A percentile compares a stretch with the other conserved stretches of the same genome.
Evolutionary conservation across 2,329 filamentous ascomycete species (phyloP).

Genomic region (Neofusicoccum umdonicola): DNA sequence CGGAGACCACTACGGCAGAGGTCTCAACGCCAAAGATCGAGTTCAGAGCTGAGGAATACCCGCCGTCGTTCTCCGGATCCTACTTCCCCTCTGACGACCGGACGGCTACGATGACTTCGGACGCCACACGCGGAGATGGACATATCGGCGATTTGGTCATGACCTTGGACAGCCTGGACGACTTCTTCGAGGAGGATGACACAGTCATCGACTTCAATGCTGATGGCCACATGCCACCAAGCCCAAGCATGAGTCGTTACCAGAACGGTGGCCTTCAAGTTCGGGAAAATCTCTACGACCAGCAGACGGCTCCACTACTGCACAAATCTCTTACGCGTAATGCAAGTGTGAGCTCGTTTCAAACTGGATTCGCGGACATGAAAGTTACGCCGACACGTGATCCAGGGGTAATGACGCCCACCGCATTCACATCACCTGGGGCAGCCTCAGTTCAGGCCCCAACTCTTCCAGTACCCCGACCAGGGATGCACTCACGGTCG

Average conservation of each 20-base stretch:
- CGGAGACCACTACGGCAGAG: slow-evolving; percentile 51
- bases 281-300: slow-evolving; percentile 82
- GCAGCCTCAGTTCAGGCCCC: slow-evolving; percentile 21
- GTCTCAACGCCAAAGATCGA: slow-evolving; percentile 81
- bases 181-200: slow-evolving; percentile 53
- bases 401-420: slow-evolving; percentile 55
- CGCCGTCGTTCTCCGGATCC: slow-evolving; percentile 53
- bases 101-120: slow-evolving; percentile 89
- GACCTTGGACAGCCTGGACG: slow-evolving; percentile 54
- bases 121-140: slow-evolving; percentile 69
- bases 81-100: slow-evolving; percentile 67
- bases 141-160: slow-evolving; percentile 79
- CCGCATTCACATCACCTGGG: slow-evolving; percentile 48
- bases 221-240: slow-evolving; percentile 33
- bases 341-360: slow-evolving; percentile 72
- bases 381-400: slow-evolving; percentile 58
- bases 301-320: slow-evolving; percentile 86
- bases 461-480: slow-evolving; percentile 49
- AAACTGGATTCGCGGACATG: slow-evolving; percentile 80
- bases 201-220: slow-evolving; percentile 33
- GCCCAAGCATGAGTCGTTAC: slow-evolving; percentile 29
- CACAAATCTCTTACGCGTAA: slow-evolving; percentile 75
- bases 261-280: slow-evolving; percentile 56
- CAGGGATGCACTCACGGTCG: slow-evolving; percentile 74
- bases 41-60: slow-evolving; percentile 87